phyloP scores from a whole-genome alignment of 371 early-diverging fungal genomes.

The Mortierella sp. region DNA sequence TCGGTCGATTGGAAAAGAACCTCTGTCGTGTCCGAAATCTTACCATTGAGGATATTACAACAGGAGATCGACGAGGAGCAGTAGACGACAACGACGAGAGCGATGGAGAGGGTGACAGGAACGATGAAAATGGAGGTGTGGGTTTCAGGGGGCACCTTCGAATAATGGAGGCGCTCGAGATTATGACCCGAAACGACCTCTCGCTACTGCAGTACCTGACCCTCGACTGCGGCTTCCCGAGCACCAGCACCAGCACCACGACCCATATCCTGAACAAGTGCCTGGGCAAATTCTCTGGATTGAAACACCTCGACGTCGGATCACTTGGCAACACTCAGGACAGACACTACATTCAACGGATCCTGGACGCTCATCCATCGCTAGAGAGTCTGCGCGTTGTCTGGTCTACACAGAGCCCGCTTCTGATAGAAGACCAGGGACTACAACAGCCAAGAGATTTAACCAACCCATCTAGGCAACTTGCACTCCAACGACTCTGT shows the following conservation, averaged over 20 bases:
- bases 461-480: neutral
- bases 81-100: neutral
- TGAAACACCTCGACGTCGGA: neutral
- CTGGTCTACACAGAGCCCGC: neutral
- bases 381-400: slow-evolving; percentile 2
- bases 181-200: neutral
- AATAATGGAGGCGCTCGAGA: neutral
- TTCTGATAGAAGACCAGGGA: neutral
- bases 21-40: slow-evolving; percentile 7
- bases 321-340: neutral
- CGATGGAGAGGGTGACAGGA: neutral
- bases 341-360: neutral
- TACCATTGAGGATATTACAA: neutral
- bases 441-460: neutral
- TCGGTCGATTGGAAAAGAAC: neutral
- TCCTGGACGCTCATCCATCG: slow-evolving; percentile 2
- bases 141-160: neutral
- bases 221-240: neutral
- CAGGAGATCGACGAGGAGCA: neutral
- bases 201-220: neutral
- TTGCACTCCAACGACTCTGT: neutral
- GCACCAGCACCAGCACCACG: neutral
- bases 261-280: neutral
- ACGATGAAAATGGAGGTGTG: neutral
- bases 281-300: neutral